A percentile compares a stretch with the other conserved stretches of the same genome.
These are phyloP conservation scores for Musa troglodytarum DNA, from an alignment of 176 grass and related monocot genomes.

Conservation along the genomic window DNA sequence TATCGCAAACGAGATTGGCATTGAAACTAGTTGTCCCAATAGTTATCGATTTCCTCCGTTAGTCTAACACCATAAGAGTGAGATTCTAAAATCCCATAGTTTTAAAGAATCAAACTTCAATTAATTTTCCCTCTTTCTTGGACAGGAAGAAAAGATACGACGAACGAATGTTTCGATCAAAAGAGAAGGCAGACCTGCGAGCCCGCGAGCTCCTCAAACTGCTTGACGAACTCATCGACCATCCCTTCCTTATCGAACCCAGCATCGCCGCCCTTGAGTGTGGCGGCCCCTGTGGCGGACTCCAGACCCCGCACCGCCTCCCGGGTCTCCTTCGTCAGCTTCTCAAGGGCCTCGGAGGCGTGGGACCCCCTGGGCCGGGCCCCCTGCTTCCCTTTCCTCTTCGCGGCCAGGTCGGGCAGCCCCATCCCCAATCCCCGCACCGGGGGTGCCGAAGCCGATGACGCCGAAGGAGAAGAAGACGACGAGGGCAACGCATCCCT, in stretches of 20 bases:
- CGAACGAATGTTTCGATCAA: neutral
- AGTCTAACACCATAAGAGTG: neutral
- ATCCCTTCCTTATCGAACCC: conserved; percentile 61
- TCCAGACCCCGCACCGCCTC: conserved; percentile 79
- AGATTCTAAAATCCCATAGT: no score
- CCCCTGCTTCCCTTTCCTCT: conserved; percentile 50
- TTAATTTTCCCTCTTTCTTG: neutral
- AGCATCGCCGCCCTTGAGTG: conserved; percentile 10
- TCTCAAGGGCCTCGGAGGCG: conserved; percentile 86
- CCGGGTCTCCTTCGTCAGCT: conserved; percentile 76
- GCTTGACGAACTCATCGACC: conserved; percentile 98
- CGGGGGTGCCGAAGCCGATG: neutral
- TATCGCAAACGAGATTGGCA: neutral
- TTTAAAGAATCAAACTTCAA: neutral
- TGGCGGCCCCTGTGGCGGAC: conserved; percentile 38
- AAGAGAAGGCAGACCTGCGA: conserved; percentile 35
- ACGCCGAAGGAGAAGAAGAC: no score
- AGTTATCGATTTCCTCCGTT: neutral
- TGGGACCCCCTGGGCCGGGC: conserved; percentile 29
- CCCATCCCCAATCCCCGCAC: conserved; percentile 57
- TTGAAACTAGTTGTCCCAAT: neutral
- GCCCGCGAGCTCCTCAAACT: conserved; percentile 92
- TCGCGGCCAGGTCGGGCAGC: conserved; percentile 52
- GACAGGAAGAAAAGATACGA: neutral
- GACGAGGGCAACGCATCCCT: neutral